phyloP scores from a whole-genome alignment of 2,329 filamentous ascomycete species.

The Penicillium freii region DNA sequence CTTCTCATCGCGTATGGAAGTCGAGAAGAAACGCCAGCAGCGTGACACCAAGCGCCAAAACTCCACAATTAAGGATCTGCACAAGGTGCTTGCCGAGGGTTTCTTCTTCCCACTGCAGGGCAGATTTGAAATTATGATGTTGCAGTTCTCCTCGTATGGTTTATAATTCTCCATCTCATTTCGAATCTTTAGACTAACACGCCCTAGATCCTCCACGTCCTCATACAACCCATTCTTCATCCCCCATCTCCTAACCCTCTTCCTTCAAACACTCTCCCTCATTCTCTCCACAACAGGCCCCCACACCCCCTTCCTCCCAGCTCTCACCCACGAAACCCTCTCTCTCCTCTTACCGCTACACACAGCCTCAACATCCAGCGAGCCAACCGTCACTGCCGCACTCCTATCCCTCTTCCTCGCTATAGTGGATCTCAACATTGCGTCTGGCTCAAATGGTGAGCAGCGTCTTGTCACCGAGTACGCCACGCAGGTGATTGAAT shows the following conservation, averaged over 20 bases:
- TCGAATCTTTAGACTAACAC: conserved; percentile 8
- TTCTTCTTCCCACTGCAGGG: conserved; percentile 88
- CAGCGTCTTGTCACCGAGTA: conserved; percentile 72
- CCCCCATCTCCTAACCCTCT: conserved; percentile 72
- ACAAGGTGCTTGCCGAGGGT: conserved; percentile 67
- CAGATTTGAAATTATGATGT: conserved; percentile 67
- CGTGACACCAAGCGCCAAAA: conserved; percentile 48
- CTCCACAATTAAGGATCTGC: conserved; percentile 72
- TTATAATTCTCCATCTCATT: neutral
- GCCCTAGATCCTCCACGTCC: conserved; percentile 33
- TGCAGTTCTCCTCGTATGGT: conserved; percentile 52
- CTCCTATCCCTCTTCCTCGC: conserved; percentile 77
- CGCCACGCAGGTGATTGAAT: conserved; percentile 76
- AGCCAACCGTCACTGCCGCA: conserved; percentile 67
- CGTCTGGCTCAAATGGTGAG: conserved; percentile 50
- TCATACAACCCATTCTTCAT: conserved; percentile 65
- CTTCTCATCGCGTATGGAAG: conserved; percentile 74
- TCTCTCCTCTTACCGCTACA: conserved; percentile 72
- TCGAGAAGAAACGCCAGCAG: conserved; percentile 55
- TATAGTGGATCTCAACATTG: conserved; percentile 73
- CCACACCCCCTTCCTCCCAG: conserved; percentile 69
- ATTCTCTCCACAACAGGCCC: conserved; percentile 81
- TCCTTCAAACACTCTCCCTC: conserved; percentile 81
- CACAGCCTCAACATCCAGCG: conserved; percentile 52
- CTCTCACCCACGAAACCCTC: conserved; percentile 83